Percentiles rank a stretch among this genome's conserved stretches.
Evolutionary conservation across 108 stramenopile species (phyloP).

Genomic region (Skeletonema tropicum): DNA sequence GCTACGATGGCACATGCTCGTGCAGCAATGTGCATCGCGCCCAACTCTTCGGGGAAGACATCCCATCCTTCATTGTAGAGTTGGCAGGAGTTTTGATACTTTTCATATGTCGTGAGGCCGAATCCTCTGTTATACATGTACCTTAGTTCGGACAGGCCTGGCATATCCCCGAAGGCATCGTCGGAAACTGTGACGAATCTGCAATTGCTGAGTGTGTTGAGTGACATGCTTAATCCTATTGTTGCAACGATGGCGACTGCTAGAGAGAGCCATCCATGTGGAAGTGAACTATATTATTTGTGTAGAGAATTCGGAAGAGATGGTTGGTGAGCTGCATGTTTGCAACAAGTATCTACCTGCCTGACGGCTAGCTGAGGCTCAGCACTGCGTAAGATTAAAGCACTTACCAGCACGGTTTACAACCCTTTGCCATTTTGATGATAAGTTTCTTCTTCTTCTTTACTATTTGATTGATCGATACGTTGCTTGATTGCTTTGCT

Average conservation of each 20-base stretch:
- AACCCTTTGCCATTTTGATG: not conserved
- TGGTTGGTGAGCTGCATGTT: not conserved
- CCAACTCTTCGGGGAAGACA: not conserved
- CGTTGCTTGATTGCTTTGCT: too few relatives aligned
- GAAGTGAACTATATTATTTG: not conserved
- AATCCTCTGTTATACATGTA: not conserved
- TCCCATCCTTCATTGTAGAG: not conserved
- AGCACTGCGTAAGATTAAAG: not conserved
- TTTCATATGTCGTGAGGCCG: not conserved
- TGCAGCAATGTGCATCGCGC: not conserved
- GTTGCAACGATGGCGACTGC: not conserved
- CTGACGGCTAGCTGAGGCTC: not conserved
- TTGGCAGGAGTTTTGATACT: not conserved
- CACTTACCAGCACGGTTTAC: not conserved
- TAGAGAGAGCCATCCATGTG: slow-evolving; percentile 1
- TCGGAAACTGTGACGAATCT: not conserved
- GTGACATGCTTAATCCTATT: not conserved
- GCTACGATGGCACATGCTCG: not conserved
- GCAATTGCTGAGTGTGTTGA: not conserved
- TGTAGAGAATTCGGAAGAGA: too few relatives aligned
- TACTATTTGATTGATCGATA: too few relatives aligned
- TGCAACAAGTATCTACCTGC: too few relatives aligned
- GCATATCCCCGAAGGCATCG: too few relatives aligned
- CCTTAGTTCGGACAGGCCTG: not conserved
- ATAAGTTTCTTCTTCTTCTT: too few relatives aligned